Conservation (phyloP, 2,329 filamentous ascomycete species). For the Hymenoscyphus albidus region DNA sequence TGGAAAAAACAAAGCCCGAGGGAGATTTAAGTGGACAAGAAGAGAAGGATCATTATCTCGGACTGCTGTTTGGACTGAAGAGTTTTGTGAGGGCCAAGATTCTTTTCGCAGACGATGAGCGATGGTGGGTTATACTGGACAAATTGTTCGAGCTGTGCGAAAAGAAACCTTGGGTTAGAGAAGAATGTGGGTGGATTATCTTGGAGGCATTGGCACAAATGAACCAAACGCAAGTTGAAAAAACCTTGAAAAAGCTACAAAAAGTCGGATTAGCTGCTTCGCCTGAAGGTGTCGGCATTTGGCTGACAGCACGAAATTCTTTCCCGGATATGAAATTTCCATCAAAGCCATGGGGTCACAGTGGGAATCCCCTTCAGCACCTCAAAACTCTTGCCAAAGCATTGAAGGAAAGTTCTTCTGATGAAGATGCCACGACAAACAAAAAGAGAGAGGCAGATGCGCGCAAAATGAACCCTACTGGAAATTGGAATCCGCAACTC, state of each 20-base stretch:
- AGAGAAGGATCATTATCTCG: conserved; percentile 79
- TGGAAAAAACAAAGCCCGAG: conserved; percentile 52
- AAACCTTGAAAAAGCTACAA: conserved; percentile 59
- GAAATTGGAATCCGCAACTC: conserved; percentile 73
- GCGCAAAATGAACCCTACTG: conserved; percentile 47
- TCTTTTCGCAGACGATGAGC: conserved; percentile 56
- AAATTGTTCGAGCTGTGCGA: conserved; percentile 69
- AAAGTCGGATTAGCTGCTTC: conserved; percentile 69
- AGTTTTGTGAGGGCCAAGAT: conserved; percentile 78
- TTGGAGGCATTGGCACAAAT: conserved; percentile 67
- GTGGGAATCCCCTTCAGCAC: conserved; percentile 70
- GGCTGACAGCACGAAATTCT: conserved; percentile 65
- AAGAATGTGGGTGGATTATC: conserved; percentile 81
- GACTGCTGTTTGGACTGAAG: conserved; percentile 81
- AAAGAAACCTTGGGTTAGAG: conserved; percentile 83
- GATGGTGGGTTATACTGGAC: conserved; percentile 66
- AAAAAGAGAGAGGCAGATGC: conserved; percentile 45
- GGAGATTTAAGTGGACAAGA: conserved; percentile 64
- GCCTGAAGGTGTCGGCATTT: conserved; percentile 84
- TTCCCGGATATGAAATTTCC: conserved; percentile 65
- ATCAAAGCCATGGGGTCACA: conserved; percentile 64
- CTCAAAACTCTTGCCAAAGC: conserved; percentile 68
- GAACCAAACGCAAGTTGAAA: conserved; percentile 51
- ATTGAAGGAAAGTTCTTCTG: conserved; percentile 68
- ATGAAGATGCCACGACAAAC: conserved; percentile 59